These are phyloP conservation scores for Pseudogymnoascus sp. DNA, from an alignment of 2,329 filamentous ascomycete species.

Conservation along the genomic window DNA sequence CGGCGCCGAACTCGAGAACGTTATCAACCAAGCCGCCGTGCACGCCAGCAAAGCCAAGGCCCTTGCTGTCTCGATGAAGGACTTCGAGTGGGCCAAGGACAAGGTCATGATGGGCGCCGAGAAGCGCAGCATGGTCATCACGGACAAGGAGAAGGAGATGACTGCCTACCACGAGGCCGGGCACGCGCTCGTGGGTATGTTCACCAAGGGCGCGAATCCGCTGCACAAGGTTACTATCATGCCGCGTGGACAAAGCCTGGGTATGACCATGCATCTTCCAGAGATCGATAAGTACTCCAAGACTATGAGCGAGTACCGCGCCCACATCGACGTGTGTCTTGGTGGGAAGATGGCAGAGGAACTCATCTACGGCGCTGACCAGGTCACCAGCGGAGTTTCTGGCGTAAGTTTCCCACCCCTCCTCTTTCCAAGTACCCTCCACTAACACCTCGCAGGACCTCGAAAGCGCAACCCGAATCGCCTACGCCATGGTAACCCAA, in stretches of 20 bases:
- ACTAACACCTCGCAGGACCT: slow-evolving; percentile 60
- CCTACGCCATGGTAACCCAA: slow-evolving; percentile 79
- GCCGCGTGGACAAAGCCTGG: slow-evolving; percentile 86
- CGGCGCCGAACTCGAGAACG: slow-evolving; percentile 90
- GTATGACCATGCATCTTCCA: slow-evolving; percentile 78
- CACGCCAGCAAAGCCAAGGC: slow-evolving; percentile 85
- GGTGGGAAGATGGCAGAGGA: slow-evolving; percentile 88
- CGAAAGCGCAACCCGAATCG: slow-evolving; percentile 67
- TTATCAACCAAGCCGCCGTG: slow-evolving; percentile 92
- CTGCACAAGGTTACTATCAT: slow-evolving; percentile 98
- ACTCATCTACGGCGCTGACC: slow-evolving; percentile 81
- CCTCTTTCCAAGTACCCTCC: too few species aligned
- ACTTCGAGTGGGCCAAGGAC: slow-evolving; percentile 97
- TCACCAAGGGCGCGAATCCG: slow-evolving; percentile 61
- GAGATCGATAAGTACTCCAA: slow-evolving; percentile 88
- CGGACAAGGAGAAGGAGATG: slow-evolving; percentile 86
- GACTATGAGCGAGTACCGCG: slow-evolving; percentile 75
- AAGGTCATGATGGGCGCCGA: slow-evolving; percentile 97
- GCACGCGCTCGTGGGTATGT: slow-evolving; percentile 82
- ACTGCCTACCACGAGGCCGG: slow-evolving; percentile 97
- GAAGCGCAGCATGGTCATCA: slow-evolving; percentile 79
- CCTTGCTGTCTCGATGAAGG: slow-evolving; percentile 61
- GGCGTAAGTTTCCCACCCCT: slow-evolving; percentile 51
- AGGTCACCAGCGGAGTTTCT: slow-evolving; percentile 82
- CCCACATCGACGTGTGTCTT: slow-evolving; percentile 70